Evolutionary conservation across 2,329 filamentous ascomycete species (phyloP).

Genomic region (Zymoseptoria ardabiliae): DNA sequence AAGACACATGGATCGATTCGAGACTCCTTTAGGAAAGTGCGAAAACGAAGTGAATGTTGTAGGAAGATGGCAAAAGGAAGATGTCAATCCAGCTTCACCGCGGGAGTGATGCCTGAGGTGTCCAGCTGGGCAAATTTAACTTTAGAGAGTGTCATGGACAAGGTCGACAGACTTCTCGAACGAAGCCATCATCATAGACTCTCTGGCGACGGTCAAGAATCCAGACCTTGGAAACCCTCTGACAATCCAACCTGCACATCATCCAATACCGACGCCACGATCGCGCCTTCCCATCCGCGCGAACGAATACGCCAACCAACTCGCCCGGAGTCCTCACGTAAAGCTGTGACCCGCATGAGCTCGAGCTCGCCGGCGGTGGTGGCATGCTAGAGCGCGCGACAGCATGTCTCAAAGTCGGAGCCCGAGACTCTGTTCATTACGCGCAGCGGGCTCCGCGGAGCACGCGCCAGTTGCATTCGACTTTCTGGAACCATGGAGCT

Average conservation of each 20-base stretch:
- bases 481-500: slow-evolving; percentile 51
- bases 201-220: not conserved
- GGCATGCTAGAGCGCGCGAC: slow-evolving; percentile 54
- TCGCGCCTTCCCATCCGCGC: not conserved
- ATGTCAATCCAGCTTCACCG: not conserved
- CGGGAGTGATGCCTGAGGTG: not conserved
- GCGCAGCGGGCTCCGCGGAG: slow-evolving; percentile 32
- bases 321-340: not conserved
- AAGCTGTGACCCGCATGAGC: not conserved
- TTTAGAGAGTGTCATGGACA: not conserved
- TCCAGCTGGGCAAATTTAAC: not conserved
- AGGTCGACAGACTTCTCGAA: not conserved
- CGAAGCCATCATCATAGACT: not conserved
- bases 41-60: not conserved
- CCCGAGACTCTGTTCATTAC: slow-evolving; percentile 43
- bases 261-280: not conserved
- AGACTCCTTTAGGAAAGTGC: not conserved
- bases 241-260: not conserved
- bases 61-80: not conserved
- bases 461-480: slow-evolving; percentile 46
- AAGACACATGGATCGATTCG: not conserved
- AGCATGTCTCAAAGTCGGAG: slow-evolving; percentile 52
- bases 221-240: not conserved
- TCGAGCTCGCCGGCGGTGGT: slow-evolving; percentile 13
- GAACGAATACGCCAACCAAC: not conserved